Evolutionary conservation across 176 grass and related monocot species (phyloP), one percentile per base, ranked within the genome.

Genomic region (Musa schizocarpa): DNA sequence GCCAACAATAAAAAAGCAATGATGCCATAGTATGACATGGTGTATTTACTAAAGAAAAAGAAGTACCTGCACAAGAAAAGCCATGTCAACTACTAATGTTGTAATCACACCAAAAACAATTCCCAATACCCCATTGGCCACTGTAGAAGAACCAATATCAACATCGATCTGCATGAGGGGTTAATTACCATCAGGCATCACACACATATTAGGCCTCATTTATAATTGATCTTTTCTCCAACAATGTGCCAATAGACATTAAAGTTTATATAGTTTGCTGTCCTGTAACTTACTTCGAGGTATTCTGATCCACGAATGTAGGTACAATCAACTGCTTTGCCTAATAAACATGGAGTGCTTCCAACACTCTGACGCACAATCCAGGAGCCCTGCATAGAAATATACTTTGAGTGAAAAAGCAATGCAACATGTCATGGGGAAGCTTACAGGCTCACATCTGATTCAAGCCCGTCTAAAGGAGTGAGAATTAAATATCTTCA

Each of bases 291-390:
- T 87, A 91, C 94, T 79, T 98, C 94, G 71, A 98, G 78, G 75
- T 98, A 98, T 63, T 86, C 93, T 72, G 88, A 58, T 10, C 94
- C 94, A 22, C 88, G 86, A 48, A 98, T 98, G 74, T 98, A 98
- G 58, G 87, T 93, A 73, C 87, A 90, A 29, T 93, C 94, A 81
- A 98, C 84, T 73, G 94, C 94, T 89, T 98, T 98, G 75, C 94
- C 94, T 80, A 98, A 76, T 24, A 98, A 74, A 93, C 94, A 98
- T 62, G 94, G 94, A 25, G 88, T 98, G 86, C 84, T 88, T 59
- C 94, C 94, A 85, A 98, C 94, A 83, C 90, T 91, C 77, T 98
- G 90, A 49, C 90, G 94, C 27, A 98, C 94, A 85, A 98, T 98
- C 94, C 90, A 98, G 79, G 94, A 91, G 9, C 94, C 94, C 94